A percentile compares a stretch with the other conserved stretches of the same genome.
phyloP scores from a whole-genome alignment of 805 yeast species.

The Saccharomycopsis sp. region DNA sequence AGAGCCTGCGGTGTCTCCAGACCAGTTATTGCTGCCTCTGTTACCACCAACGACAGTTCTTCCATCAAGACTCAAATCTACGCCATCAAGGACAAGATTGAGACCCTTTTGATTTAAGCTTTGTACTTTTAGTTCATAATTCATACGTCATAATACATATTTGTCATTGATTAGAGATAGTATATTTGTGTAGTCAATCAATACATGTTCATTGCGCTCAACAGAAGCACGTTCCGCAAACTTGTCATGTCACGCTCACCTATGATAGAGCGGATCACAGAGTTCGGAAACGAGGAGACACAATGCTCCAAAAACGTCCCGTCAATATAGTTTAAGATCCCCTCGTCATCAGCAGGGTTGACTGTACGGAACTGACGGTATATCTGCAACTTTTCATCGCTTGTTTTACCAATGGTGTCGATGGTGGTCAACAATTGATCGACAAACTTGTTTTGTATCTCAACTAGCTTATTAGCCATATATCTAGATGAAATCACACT shows the following conservation, averaged over 20 bases:
- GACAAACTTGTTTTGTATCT: background rate
- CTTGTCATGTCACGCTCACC: background rate
- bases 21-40: conserved; percentile 98
- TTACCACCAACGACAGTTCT: conserved; percentile 97
- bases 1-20: conserved; percentile 99
- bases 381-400: background rate
- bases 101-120: conserved; percentile 80
- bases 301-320: background rate
- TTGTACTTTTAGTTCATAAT: background rate
- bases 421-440: background rate
- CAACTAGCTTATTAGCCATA: background rate
- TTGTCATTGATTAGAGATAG: background rate
- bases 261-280: background rate
- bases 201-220: background rate
- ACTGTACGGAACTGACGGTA: background rate
- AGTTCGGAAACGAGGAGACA: background rate
- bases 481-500: conserved; percentile 10
- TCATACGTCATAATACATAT: background rate
- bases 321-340: background rate
- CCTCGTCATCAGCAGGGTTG: background rate
- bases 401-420: background rate
- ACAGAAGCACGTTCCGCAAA: background rate
- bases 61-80: conserved; percentile 95
- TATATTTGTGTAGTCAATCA: too few relatives aligned
- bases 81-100: conserved; percentile 98